A percentile compares a stretch with the other conserved stretches of the same genome.
These are phyloP conservation scores for Paramecium bursaria DNA, from an alignment of 73 alveolate genomes.

Conservation along the genomic window DNA sequence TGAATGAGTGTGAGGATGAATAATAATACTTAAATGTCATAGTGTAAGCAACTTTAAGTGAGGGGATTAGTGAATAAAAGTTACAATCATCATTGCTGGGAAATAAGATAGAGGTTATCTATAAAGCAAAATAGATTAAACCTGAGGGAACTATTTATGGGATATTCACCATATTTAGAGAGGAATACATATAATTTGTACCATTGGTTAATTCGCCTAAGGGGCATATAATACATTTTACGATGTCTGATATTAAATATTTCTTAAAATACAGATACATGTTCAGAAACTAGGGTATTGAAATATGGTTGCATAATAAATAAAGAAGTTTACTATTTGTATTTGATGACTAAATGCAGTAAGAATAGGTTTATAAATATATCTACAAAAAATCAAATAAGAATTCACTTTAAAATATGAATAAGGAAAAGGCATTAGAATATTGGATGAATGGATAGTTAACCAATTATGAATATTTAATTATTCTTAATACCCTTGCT, in stretches of 20 bases:
- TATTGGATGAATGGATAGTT: conserved; percentile 83
- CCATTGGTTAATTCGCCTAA: conserved; percentile 51
- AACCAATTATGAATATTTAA: conserved; percentile 84
- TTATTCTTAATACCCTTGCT: conserved; percentile 85
- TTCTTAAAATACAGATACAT: conserved; percentile 63
- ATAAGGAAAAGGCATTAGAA: conserved; percentile 71
- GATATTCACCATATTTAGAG: conserved; percentile 30
- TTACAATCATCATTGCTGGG: conserved; percentile 27
- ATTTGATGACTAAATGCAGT: conserved; percentile 46
- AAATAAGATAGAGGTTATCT: conserved; percentile 23
- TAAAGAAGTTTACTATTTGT: conserved; percentile 55
- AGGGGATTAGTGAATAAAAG: conserved; percentile 35
- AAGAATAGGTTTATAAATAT: conserved; percentile 5
- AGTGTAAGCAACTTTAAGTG: not conserved
- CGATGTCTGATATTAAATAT: conserved; percentile 57
- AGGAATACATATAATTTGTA: not conserved
- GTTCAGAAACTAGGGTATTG: conserved; percentile 55
- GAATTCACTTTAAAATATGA: conserved; percentile 53
- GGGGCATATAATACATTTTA: conserved; percentile 19
- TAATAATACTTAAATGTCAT: conserved; percentile 30
- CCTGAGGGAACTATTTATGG: conserved; percentile 66
- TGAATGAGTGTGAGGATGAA: conserved; percentile 59
- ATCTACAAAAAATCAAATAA: conserved; percentile 28
- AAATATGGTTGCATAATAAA: conserved; percentile 65
- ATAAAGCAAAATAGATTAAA: conserved; percentile 48